Conservation (phyloP, 179 eudicot species). For the Vitellaria paradoxa region DNA sequence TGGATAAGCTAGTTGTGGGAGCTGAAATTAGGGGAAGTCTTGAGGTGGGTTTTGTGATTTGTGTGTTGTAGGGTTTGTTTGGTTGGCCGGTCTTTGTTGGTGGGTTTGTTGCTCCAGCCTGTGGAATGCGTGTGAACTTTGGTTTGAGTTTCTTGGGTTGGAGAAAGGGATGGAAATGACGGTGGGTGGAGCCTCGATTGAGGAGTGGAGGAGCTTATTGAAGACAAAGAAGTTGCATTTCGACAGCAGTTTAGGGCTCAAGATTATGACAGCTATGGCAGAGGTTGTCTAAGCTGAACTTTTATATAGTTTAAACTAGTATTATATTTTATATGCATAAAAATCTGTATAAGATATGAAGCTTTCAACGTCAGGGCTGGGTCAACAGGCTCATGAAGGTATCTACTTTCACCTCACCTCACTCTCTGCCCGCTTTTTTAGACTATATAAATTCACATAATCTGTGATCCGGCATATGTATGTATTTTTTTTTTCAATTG, state of each 20-base stretch:
- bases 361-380: conserved; percentile 86
- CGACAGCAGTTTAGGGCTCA: conserved; percentile 11
- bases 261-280: conserved; percentile 4
- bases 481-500: background rate
- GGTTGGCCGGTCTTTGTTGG: background rate
- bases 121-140: conserved; percentile 17
- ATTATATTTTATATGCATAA: background rate
- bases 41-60: background rate
- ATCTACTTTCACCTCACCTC: conserved; percentile 4
- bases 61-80: conserved; percentile 18
- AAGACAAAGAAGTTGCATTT: conserved; percentile 20
- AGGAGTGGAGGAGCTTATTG: conserved; percentile 26
- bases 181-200: conserved; percentile 29
- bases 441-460: background rate
- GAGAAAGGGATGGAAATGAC: conserved; percentile 32
- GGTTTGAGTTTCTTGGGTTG: conserved; percentile 8
- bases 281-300: conserved; percentile 13
- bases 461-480: background rate
- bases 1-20: background rate
- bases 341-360: conserved; percentile 48
- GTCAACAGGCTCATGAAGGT: conserved; percentile 89
- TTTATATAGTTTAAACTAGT: background rate
- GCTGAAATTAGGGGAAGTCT: background rate
- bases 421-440: background rate
- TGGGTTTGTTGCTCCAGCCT: background rate